These are phyloP conservation scores for Prunus campanulata DNA, from an alignment of 306 rosid genomes.

Conservation along the genomic window DNA sequence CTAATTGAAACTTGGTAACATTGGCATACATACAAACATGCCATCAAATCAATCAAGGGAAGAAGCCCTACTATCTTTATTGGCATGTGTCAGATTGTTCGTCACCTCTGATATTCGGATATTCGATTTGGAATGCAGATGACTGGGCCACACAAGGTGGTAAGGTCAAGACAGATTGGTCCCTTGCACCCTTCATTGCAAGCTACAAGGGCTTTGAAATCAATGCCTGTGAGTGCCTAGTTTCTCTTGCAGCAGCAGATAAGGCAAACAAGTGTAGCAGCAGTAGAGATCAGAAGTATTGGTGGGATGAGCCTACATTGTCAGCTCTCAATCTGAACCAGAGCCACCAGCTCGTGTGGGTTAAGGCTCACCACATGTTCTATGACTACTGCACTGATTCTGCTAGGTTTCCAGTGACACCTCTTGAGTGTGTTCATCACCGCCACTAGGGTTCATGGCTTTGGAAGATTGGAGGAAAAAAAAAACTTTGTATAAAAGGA, in stretches of 20 bases:
- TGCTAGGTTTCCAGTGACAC: conserved; percentile 61
- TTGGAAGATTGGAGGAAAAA: background rate
- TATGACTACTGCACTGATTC: conserved; percentile 82
- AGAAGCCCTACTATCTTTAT: no score
- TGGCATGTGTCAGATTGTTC: no score
- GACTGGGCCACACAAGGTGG: conserved; percentile 99
- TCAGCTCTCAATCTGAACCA: conserved; percentile 69
- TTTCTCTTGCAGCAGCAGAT: conserved; percentile 26
- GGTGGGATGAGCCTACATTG: conserved; percentile 87
- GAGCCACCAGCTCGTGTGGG: conserved; percentile 91
- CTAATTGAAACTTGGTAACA: no score
- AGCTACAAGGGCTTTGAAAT: conserved; percentile 65
- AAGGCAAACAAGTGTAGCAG: conserved; percentile 53
- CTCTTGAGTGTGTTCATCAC: conserved; percentile 79
- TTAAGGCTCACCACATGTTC: conserved; percentile 77
- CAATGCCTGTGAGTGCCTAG: conserved; percentile 58
- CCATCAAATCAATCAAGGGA: no score
- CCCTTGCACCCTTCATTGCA: conserved; percentile 76
- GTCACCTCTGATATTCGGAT: no score
- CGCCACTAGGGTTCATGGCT: conserved; percentile 31
- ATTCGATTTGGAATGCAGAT: conserved; percentile 43
- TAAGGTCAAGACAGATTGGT: conserved; percentile 88
- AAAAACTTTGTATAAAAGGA: conserved; percentile 7
- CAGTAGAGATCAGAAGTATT: conserved; percentile 50
- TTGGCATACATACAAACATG: no score